Evolutionary conservation across 202 grass and related monocot genomes (phyloP).

Genomic region (Musa balbisiana): DNA sequence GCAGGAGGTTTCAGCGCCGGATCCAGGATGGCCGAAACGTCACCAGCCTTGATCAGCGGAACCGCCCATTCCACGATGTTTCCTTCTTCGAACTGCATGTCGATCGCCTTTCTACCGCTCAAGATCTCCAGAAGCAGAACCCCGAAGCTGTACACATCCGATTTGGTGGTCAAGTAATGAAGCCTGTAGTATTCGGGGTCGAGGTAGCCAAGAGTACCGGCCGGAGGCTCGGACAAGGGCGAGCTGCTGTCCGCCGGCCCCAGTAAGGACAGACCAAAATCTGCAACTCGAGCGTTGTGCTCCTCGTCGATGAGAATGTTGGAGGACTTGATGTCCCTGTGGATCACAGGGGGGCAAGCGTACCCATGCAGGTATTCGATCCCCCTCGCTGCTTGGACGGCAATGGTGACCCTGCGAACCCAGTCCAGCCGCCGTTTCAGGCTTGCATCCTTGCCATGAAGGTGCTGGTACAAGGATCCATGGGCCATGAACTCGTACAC

Average conservation of each 20-base stretch:
- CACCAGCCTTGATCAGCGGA: constrained; percentile 77
- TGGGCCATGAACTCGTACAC: constrained; percentile 99
- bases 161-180: constrained; percentile 97
- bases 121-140: constrained; percentile 93
- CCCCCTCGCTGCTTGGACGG: constrained; percentile 89
- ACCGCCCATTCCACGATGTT: constrained; percentile 98
- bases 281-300: constrained; percentile 86
- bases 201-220: constrained; percentile 91
- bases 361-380: constrained; percentile 98
- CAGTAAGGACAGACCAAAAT: constrained; percentile 94
- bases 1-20: constrained; percentile 60
- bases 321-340: constrained; percentile 96
- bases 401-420: constrained; percentile 85
- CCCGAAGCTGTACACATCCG: constrained; percentile 94
- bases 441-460: constrained; percentile 69
- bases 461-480: constrained; percentile 84
- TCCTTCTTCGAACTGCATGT: constrained; percentile 97
- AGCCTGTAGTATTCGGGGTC: constrained; percentile 94
- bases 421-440: constrained; percentile 70
- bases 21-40: constrained; percentile 71
- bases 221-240: constrained; percentile 82
- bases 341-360: constrained; percentile 95
- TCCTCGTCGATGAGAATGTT: constrained; percentile 99
- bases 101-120: constrained; percentile 95
- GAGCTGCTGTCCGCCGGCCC: constrained; percentile 75